Percentiles rank a stretch among this genome's conserved stretches.
phyloP scores from a whole-genome alignment of 192 early-diverging fungal species.

The Linnemannia hyalina region DNA sequence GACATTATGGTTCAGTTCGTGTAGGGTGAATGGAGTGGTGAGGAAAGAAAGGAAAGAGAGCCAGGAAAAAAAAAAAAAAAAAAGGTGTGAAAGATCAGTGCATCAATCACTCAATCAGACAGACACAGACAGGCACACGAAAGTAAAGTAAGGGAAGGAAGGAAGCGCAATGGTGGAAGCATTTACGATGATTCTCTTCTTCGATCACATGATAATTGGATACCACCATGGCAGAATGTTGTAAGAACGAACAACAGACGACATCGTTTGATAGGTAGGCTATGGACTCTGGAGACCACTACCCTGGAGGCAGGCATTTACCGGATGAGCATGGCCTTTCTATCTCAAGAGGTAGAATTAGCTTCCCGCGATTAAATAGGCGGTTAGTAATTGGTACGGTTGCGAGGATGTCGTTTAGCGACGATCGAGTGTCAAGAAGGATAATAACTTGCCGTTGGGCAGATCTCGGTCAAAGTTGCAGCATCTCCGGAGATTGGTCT shows the following conservation, averaged over 20 bases:
- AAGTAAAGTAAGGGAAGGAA: neutral
- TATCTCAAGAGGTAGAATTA: too few relatives aligned
- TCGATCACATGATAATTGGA: neutral
- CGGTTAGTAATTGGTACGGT: neutral
- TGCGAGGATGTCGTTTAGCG: neutral
- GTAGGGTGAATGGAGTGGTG: neutral
- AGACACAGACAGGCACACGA: neutral
- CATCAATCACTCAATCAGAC: neutral
- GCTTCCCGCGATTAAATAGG: too few relatives aligned
- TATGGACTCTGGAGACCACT: too few relatives aligned
- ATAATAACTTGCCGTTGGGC: constrained; percentile 2
- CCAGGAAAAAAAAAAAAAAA: neutral
- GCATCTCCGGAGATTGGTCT: neutral
- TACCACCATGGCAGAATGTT: too few relatives aligned
- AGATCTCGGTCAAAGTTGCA: neutral
- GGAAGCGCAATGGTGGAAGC: neutral
- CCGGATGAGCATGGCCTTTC: too few relatives aligned
- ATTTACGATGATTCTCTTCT: neutral
- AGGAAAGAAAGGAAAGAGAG: neutral
- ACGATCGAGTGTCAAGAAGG: neutral
- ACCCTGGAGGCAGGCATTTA: too few relatives aligned
- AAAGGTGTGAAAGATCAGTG: neutral
- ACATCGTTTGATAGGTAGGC: too few relatives aligned
- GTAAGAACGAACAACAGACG: too few relatives aligned
- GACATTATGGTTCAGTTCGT: constrained; percentile 21